Evolutionary conservation across 2,329 filamentous ascomycete species (phyloP).

Genomic region (Septoria linicola): DNA sequence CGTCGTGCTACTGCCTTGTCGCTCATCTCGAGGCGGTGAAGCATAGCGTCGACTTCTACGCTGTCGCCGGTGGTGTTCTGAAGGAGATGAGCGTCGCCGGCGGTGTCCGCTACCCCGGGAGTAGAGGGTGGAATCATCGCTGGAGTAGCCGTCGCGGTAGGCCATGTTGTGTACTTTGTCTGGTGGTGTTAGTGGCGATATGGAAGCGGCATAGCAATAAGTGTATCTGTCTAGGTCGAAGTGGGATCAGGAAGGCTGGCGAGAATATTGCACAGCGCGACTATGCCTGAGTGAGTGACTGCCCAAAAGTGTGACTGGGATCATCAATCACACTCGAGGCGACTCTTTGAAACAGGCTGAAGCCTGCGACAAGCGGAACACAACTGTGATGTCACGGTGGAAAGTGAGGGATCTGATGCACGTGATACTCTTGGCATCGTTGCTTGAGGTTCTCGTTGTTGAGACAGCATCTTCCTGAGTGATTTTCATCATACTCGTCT

Average conservation of each 20-base stretch:
- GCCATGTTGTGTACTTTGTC: slow-evolving; percentile 12
- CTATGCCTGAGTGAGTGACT: background rate
- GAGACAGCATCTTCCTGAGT: no score
- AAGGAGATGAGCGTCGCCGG: slow-evolving; percentile 10
- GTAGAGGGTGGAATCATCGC: slow-evolving; percentile 17
- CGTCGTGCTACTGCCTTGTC: slow-evolving; percentile 11
- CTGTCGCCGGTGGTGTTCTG: slow-evolving; percentile 7
- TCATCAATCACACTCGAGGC: no score
- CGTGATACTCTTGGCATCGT: no score
- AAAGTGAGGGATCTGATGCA: no score
- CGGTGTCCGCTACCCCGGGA: slow-evolving; percentile 10
- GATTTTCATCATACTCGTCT: no score
- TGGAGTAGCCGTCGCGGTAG: slow-evolving; percentile 12
- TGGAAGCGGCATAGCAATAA: background rate
- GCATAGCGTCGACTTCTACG: slow-evolving; percentile 8
- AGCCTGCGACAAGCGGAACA: no score
- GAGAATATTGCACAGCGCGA: slow-evolving; percentile 8
- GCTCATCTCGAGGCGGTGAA: slow-evolving; percentile 12
- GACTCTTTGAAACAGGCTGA: background rate
- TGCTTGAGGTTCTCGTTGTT: no score
- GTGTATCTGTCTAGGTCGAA: background rate
- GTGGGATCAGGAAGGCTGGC: background rate
- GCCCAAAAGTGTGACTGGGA: background rate
- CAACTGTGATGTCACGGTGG: no score
- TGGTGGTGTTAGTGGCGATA: slow-evolving; percentile 3